Base-by-base conservation (phyloP, 2,329 filamentous ascomycete species). In the Trichoderma lentiforme region DNA sequence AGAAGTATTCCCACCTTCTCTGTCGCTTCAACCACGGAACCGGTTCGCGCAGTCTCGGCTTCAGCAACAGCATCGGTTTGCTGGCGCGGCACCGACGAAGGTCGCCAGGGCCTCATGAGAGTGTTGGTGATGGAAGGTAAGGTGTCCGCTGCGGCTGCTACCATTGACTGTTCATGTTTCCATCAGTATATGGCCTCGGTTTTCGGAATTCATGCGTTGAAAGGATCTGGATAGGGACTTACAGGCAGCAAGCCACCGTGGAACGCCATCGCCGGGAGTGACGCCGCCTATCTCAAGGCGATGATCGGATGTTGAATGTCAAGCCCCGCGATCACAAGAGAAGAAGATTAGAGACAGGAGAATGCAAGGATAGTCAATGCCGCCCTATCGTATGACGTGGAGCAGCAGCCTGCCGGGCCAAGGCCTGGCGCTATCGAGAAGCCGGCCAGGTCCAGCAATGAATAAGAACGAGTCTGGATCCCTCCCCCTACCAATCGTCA, bases 91-190 rank as follows among this genome's bases (percentile, higher is more conserved):
- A 66, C 72, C 15, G 71, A 61, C 18, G 74, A 75, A 61, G 72
- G 73, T 64, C 73, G 76, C 79, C 79, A 83, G 9, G 84, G 81
- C 24, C 80, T 73, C 71, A 79, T 76, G 18, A 84, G 73, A 14
- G 81, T 81, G 72, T 80, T 84, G 66, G 81, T 79, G 73, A 86
- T 80, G 58, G 84, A 85, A 69, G 85, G 84, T 83, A 83, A 84
- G 68, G 86, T 75, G 47, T 84, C 84, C 64, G 83, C 78, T 8
- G 82, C 82, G 73, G 81, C 82, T 63, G 82, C 82, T 73, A 82
- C 83, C 76, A 86, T 80, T 61, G 71, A 53, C 69, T 74, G 68
- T 74, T 51, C 4, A 11, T 3, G 2, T 28, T 15, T 4, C n/a
- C 12, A 53, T 71, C 51, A 71, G 69, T 7, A 70, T 6, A 28